phyloP scores from a whole-genome alignment of 768 basidiomycete species.

The Suillus luteus region DNA sequence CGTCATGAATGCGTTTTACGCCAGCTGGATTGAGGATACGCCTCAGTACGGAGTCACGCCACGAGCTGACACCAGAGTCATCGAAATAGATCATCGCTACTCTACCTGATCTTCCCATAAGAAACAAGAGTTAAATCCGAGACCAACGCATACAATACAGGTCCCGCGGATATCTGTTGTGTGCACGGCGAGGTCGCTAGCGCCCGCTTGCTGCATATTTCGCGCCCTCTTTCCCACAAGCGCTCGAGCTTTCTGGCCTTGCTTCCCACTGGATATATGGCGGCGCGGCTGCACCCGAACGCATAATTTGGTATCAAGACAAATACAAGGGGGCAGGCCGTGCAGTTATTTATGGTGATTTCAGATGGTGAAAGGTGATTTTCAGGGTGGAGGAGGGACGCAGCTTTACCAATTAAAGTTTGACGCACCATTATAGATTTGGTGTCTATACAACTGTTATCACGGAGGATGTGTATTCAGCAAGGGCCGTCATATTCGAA shows the following conservation, averaged over 20 bases:
- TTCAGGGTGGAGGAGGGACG: slow-evolving; percentile 50
- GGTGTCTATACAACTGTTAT: slow-evolving; percentile 43
- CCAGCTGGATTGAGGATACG: background rate
- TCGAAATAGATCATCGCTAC: background rate
- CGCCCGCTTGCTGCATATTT: slow-evolving; percentile 23
- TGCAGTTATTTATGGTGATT: background rate
- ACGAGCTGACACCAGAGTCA: background rate
- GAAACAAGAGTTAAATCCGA: slow-evolving; percentile 20
- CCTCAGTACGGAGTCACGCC: background rate
- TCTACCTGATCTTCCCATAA: background rate
- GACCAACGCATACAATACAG: slow-evolving; percentile 88
- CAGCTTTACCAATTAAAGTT: slow-evolving; percentile 66
- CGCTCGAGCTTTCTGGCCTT: slow-evolving; percentile 89
- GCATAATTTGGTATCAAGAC: slow-evolving; percentile 62
- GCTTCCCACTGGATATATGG: slow-evolving; percentile 96
- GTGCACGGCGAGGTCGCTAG: slow-evolving; percentile 26
- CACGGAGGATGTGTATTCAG: slow-evolving; percentile 14
- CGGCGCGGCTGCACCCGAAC: slow-evolving; percentile 84
- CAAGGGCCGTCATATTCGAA: slow-evolving; percentile 78
- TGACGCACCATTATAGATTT: slow-evolving; percentile 71
- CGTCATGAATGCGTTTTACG: too few species aligned
- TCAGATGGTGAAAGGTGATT: slow-evolving; percentile 23
- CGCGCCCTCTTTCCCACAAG: slow-evolving; percentile 50
- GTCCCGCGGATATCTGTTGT: slow-evolving; percentile 60
- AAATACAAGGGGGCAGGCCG: background rate